Base-by-base conservation (phyloP, 768 basidiomycete genomes). In the Leccinum fibrillosum region DNA sequence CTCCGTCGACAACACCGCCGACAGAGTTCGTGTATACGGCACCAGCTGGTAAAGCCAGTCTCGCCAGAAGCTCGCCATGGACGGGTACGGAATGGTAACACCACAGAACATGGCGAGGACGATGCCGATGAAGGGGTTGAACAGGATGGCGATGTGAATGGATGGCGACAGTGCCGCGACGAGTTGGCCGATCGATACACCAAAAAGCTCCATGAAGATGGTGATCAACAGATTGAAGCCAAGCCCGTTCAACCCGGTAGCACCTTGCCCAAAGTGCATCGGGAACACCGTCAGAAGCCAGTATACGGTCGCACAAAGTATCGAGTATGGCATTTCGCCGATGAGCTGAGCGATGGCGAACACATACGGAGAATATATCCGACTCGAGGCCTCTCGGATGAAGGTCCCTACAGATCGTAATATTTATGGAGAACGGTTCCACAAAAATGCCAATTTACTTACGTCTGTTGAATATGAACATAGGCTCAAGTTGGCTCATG, bases 311-410 rank as follows among this genome's bases (percentile, higher is more conserved):
- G 81, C 86, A 62, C 90, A 92, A 13, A 90, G 66, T 32, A 89
- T 68, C 50, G 82, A 86, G 71, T 87, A 89, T 0, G 92, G 93
- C 55, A 90, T 80, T 72, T 96, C 92, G 45, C 91, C 86, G 13
- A 90, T 68, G 25, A 94, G 77, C 67, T 94, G 93, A 2, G 86
- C 85, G 34, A 91, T 80, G 30, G 92, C 89, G 68, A 95, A 95
- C 21, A 92, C 90, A 57, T 86, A 86, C 0, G 90, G 86, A 0
- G 87, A 89, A 73, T 94, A 94, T 66, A 94, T 94, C 59, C 89
- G 83, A 74, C 89, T 90, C 2, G 87, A 89, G 0, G 89, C 80
- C 74, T 94, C 92, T 60, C 71, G 65, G 23, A 78, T 74, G 62
- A 78, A 79, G 39, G 72, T 73, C 19, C 70, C 76, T 77, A 45